Percentiles rank a stretch among this genome's conserved stretches.
Conservation (phyloP, 1,284 basidiomycete species). For the Fomitopsis schrenkii region DNA sequence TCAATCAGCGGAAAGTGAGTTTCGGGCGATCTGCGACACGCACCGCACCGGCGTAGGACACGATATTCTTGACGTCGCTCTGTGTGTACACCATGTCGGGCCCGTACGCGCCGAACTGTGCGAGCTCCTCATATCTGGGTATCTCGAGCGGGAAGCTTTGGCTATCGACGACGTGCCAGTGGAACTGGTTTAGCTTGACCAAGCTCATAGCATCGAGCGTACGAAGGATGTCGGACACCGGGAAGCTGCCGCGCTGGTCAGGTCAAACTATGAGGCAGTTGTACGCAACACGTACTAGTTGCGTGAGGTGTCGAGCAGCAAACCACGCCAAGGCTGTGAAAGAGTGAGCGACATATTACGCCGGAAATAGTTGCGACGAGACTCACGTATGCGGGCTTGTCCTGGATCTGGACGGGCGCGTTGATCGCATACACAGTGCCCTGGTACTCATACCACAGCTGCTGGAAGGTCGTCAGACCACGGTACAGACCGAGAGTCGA, state of each 20-base stretch:
- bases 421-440: constrained; percentile 51
- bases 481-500: constrained; percentile 76
- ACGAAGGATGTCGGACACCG: constrained; percentile 62
- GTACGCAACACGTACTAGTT: constrained; percentile 42
- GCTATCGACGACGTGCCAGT: constrained; percentile 79
- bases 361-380: neutral
- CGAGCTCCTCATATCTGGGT: constrained; percentile 57
- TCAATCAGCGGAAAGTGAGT: neutral
- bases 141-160: constrained; percentile 76
- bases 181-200: constrained; percentile 81
- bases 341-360: neutral
- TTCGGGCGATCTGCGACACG: constrained; percentile 19
- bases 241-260: constrained; percentile 44
- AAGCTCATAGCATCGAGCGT: constrained; percentile 83
- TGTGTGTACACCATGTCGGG: constrained; percentile 52
- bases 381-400: constrained; percentile 61
- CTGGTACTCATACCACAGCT: constrained; percentile 64
- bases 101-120: constrained; percentile 69
- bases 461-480: constrained; percentile 80
- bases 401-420: constrained; percentile 58
- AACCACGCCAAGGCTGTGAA: constrained; percentile 67
- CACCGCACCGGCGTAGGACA: constrained; percentile 71
- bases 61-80: constrained; percentile 57
- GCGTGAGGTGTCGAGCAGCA: constrained; percentile 78
- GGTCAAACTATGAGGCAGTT: neutral